Base-by-base conservation (phyloP, 768 basidiomycete genomes). In the Boletus rufocinnamomeus region DNA sequence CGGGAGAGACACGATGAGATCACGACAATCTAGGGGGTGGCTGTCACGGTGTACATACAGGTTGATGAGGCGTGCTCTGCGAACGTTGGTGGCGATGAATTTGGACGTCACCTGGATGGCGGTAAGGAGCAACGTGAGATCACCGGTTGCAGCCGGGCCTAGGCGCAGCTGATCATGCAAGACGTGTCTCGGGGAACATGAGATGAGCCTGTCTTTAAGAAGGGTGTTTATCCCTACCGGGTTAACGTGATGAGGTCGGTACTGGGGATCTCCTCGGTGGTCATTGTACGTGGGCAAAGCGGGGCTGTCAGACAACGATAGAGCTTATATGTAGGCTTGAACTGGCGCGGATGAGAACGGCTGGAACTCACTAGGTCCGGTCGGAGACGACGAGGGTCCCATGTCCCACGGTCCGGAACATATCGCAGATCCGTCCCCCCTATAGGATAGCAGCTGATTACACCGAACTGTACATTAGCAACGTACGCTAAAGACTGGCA, bases 11-110 rank as follows among this genome's bases (percentile, higher is more conserved):
- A 43, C 4, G 41, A 48, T 59, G 23, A 61, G 58, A 40, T 34
- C 28, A 38, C 21, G 38, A 43, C 2, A 2, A 23, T 41, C 27
- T 19, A 21, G 41, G 46, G 17, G 52, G 16, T 38, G 25, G 55
- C 9, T 38, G 14, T 47, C 40, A 25, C 27, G 32, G 45, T 34
- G 43, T 48, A 78, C 92, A 69, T 67, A 96, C 91, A 99, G 84
- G 74, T 99, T 98, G 79, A 99, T 98, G 61, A 99, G 81, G 50
- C 96, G 85, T 28, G 97, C 97, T 76, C 93, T 93, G 64, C 97
- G 87, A 68, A 99, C 97, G 70, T 98, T 98, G 65, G 93, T 95
- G 3, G 95, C 93, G 72, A 98, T 98, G 81, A 98, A 98, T 76
- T 94, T 95, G 78, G 91, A 94, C 34, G 93, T 93, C 63, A 94